Evolutionary conservation across 2,329 filamentous ascomycete genomes (phyloP), one percentile per base, ranked within the genome.

Genomic region (Alternaria gansuensis): DNA sequence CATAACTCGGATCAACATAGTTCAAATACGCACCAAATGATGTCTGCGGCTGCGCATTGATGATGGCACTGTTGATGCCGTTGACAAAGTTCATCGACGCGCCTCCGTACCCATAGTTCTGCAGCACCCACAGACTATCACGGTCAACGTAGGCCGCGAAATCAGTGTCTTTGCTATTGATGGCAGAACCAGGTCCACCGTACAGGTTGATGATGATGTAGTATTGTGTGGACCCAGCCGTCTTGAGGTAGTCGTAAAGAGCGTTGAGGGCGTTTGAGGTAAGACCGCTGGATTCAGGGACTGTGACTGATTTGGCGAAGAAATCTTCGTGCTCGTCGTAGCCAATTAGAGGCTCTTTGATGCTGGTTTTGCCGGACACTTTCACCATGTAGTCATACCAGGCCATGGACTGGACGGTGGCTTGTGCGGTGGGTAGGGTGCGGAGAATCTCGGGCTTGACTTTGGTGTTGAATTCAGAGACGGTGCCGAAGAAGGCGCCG

Each of bases 11-110:
- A 65, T 86, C 84, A 4, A 83, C 79, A 51, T 85, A 86, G 75
- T 85, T 85, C 63, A 82, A 75, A 62, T 85, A 86, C 57, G 81
- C 81, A 17, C 81, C 82, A 71, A 82, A 83, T 7, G 74, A 64
- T 1, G 73, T 76, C 34, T 76, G 64, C 11, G 73, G 70, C 71
- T 79, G 74, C n/a, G 68, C 70, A 11, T 73, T 67, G 29, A 72
- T 75, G 48, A 81, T 72, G 5, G 72, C 75, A 9, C 77, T 72
- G 60, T 80, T 78, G 68, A 82, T 78, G 50, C 78, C 77, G 34
- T 82, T 75, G 36, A 82, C 70, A 50, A 79, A 80, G 31, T 62
- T 51, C 26, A 78, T 75, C 8, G 62, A 66, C 6, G 56, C 62
- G 7, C 55, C 59, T 5, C 54, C 63, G 23, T 64, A 68, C 4